phyloP scores from a whole-genome alignment of 2,329 filamentous ascomycete genomes.

The Fusarium musae region DNA sequence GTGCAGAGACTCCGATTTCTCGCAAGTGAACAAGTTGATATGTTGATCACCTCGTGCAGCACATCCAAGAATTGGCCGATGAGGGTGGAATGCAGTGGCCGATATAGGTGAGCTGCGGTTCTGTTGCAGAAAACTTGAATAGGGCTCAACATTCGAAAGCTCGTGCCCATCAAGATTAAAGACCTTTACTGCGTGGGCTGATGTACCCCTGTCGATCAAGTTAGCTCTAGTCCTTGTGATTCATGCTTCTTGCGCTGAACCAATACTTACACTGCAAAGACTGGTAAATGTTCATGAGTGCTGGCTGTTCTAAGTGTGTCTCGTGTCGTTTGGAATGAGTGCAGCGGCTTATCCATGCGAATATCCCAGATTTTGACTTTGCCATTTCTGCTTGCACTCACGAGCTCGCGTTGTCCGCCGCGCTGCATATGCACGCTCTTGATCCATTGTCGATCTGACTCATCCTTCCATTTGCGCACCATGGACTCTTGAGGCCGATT shows the following conservation, averaged over 20 bases:
- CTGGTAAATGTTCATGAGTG: constrained; percentile 95
- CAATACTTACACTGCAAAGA: constrained; percentile 86
- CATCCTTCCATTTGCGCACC: constrained; percentile 97
- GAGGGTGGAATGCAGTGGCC: constrained; percentile 93
- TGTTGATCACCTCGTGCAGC: constrained; percentile 88
- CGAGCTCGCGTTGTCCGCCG: constrained; percentile 88
- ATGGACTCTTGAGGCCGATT: constrained; percentile 86
- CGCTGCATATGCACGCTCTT: constrained; percentile 97
- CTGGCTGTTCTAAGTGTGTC: constrained; percentile 86
- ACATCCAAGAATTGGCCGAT: constrained; percentile 89
- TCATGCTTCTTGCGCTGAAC: neutral
- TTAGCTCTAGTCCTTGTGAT: constrained; percentile 42
- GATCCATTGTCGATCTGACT: constrained; percentile 87
- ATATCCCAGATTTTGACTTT: constrained; percentile 98
- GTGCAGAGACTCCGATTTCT: constrained; percentile 56
- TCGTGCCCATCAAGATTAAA: constrained; percentile 88
- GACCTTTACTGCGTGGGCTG: constrained; percentile 86
- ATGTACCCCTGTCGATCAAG: constrained; percentile 75
- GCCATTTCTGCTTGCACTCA: constrained; percentile 91
- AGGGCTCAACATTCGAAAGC: constrained; percentile 87
- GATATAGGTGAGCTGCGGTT: constrained; percentile 85
- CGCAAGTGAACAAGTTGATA: constrained; percentile 86
- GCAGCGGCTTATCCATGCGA: constrained; percentile 81
- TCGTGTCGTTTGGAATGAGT: constrained; percentile 77
- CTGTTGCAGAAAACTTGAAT: constrained; percentile 86